These are phyloP conservation scores for Zygosaccharomyces sapae DNA, from an alignment of 1,139 yeast species.

Conservation along the genomic window DNA sequence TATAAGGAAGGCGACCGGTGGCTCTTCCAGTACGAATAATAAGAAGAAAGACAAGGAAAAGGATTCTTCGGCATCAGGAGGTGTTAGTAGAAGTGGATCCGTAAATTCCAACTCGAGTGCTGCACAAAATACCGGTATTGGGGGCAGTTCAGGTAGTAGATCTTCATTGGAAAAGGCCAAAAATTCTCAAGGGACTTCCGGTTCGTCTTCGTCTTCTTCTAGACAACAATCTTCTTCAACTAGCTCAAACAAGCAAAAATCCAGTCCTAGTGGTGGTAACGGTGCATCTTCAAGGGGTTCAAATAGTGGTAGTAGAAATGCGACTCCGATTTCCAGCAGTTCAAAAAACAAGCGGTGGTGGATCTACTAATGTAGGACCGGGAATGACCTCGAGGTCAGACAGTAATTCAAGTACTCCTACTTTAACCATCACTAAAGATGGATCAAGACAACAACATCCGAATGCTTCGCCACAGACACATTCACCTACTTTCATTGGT, in stretches of 20 bases:
- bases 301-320: conserved; percentile 17
- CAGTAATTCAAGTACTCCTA: conserved; percentile 9
- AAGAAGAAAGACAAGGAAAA: conserved; percentile 30
- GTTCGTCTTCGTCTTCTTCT: conserved; percentile 3
- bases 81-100: conserved; percentile 11
- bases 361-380: neutral
- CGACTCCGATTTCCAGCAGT: conserved; percentile 9
- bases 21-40: conserved; percentile 27
- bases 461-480: conserved; percentile 8
- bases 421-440: conserved; percentile 11
- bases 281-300: conserved; percentile 16
- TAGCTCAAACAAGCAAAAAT: conserved; percentile 8
- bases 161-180: neutral
- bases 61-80: conserved; percentile 8
- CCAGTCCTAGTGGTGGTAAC: conserved; percentile 7
- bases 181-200: neutral
- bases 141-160: conserved; percentile 2
- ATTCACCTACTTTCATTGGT: conserved; percentile 25
- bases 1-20: conserved; percentile 35
- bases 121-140: conserved; percentile 4
- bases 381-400: neutral
- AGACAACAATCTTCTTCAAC: conserved; percentile 6
- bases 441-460: conserved; percentile 7
- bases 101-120: conserved; percentile 6
- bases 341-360: neutral